These are phyloP conservation scores for Hortaea werneckii DNA, from an alignment of 2,329 filamentous ascomycete genomes.

Conservation along the genomic window DNA sequence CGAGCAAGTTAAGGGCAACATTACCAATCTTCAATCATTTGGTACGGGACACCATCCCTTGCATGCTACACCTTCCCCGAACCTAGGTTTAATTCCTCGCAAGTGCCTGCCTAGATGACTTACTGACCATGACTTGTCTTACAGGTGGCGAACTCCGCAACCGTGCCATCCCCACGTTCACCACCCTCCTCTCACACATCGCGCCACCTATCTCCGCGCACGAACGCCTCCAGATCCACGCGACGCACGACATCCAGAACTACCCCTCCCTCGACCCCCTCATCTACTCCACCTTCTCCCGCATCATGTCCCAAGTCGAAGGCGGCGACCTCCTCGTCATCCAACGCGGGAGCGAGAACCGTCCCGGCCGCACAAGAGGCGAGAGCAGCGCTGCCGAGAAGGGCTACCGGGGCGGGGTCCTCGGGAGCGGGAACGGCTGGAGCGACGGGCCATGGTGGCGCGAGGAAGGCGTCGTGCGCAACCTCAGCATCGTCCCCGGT, in stretches of 20 bases:
- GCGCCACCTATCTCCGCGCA: conserved; percentile 94
- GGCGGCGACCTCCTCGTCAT: conserved; percentile 90
- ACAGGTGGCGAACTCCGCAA: conserved; percentile 77
- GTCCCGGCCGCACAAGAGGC: conserved; percentile 36
- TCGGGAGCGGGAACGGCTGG: conserved; percentile 53
- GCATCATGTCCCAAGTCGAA: conserved; percentile 98
- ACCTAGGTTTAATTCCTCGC: no score
- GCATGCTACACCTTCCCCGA: no score
- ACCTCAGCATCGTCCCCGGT: conserved; percentile 70
- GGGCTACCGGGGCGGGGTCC: conserved; percentile 40
- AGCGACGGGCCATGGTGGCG: conserved; percentile 96
- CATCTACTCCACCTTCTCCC: conserved; percentile 81
- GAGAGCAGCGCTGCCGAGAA: conserved; percentile 43
- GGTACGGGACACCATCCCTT: conserved; percentile 41
- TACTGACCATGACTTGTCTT: neutral
- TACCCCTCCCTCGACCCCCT: conserved; percentile 92
- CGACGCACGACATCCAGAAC: conserved; percentile 87
- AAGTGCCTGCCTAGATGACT: no score
- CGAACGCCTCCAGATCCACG: conserved; percentile 93
- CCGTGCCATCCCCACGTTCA: conserved; percentile 86
- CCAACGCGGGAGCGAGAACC: conserved; percentile 79
- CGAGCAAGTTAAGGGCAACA: conserved; percentile 84
- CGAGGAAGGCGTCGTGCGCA: conserved; percentile 51
- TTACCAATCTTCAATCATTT: conserved; percentile 63
- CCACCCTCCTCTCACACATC: conserved; percentile 86